Base-by-base conservation (phyloP, 2,329 filamentous ascomycete genomes). In the Xylaria sp. region DNA sequence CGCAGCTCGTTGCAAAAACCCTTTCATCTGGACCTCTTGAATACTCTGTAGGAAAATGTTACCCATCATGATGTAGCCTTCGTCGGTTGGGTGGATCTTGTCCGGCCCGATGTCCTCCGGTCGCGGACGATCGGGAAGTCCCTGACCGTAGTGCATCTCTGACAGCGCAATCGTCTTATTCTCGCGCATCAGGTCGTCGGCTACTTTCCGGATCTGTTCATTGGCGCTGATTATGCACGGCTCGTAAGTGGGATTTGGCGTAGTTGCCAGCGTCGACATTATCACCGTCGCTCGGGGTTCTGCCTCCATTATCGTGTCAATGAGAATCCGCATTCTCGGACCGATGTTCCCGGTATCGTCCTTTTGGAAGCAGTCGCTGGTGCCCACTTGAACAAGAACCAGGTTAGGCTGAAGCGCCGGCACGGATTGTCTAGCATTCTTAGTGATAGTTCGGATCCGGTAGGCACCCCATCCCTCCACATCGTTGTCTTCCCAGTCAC, bases 41-140 rank as follows among this genome's bases (percentile, higher is more conserved):
- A 77, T 76, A 61, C 68, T 67, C 67, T 75, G 64, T 36, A 75
- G 60, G 52, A 77, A 76, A 15, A 72, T 73, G 9, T 75, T 69
- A 0, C 73, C 75, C 75, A 77, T 77, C 72, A 76, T 74, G 23
- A 72, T 66, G 46, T 77, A 77, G 1, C 75, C 76, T n/a, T 73
- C 67, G 59, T 76, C 68, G 6, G 75, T 76, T 1, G 76, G 76
- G 28, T 76, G 75, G 23, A 75, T 75, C 1, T 41, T 58, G 28
- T 77, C 75, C 13, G 58, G 34, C 1, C 71, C 75, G n/a, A 77
- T 76, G 20, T 77, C 74, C 25, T 71, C 63, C 3, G 71, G 71
- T 10, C 30, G 46, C 1, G 73, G 75, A 18, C 72, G 70, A 13
- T 53, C 13, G 2, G 72, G 73, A 13, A 72, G 64, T 20, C 74